A percentile compares a stretch with the other conserved stretches of the same genome.
Evolutionary conservation across 139 green algal genomes (phyloP).

Genomic region (Tetratostichococcus sp.): DNA sequence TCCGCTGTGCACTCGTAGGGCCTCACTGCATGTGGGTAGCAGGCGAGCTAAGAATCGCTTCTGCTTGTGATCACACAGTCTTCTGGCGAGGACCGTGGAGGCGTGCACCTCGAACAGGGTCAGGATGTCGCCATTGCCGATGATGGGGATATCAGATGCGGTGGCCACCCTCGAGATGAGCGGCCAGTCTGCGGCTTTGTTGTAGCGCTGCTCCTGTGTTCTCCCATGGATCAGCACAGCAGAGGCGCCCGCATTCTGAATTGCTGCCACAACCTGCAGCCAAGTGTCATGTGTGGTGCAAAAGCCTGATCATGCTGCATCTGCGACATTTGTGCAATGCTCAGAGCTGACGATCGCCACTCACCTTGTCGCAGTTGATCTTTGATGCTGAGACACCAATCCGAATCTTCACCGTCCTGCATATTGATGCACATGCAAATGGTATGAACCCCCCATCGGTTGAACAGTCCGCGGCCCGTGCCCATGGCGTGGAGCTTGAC

Average conservation of each 20-base stretch:
- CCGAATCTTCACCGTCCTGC: conserved; percentile 71
- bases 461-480: too few relatives aligned
- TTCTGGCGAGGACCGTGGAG: background rate
- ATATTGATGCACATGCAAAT: too few relatives aligned
- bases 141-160: conserved; percentile 36
- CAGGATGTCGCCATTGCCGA: conserved; percentile 76
- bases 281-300: too few relatives aligned
- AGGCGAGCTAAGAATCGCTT: too few relatives aligned
- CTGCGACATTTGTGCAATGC: too few relatives aligned
- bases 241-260: conserved; percentile 63
- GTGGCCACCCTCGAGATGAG: conserved; percentile 46
- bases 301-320: too few relatives aligned
- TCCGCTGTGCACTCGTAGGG: too few relatives aligned
- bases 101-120: conserved; percentile 53
- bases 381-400: conserved; percentile 51
- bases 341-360: background rate
- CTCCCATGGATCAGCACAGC: conserved; percentile 80
- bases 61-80: too few relatives aligned
- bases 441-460: too few relatives aligned
- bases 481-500: too few relatives aligned
- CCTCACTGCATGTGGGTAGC: too few relatives aligned
- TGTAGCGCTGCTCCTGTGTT: conserved; percentile 84
- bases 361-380: conserved; percentile 53
- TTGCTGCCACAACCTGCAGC: conserved; percentile 40
- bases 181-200: conserved; percentile 70